Evolutionary conservation across 2,329 filamentous ascomycete species (phyloP).

Genomic region (Cercospora berteroae): DNA sequence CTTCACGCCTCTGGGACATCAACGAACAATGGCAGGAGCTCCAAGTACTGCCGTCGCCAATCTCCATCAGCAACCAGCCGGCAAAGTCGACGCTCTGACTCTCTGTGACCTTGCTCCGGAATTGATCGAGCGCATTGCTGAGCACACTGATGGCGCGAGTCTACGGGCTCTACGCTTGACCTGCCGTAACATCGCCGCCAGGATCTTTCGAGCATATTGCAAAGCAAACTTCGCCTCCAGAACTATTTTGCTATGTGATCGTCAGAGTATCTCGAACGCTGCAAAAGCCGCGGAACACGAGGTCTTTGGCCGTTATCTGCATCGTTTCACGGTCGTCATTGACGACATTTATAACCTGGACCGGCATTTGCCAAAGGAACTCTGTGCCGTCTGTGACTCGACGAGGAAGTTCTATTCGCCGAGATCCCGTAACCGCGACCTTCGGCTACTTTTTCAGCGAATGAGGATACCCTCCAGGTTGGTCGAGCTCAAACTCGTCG

Average conservation of each 20-base stretch:
- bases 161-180: neutral
- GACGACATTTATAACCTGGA: too few species aligned
- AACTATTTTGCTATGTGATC: neutral
- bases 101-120: neutral
- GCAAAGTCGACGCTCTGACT: neutral
- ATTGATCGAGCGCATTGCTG: neutral
- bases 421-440: too few species aligned
- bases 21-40: neutral
- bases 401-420: too few species aligned
- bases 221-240: neutral
- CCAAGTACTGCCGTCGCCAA: neutral
- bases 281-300: neutral
- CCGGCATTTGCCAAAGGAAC: too few species aligned
- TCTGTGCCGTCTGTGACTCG: too few species aligned
- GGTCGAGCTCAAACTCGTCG: too few species aligned
- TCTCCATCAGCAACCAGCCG: neutral
- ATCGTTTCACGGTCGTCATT: too few species aligned
- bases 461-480: too few species aligned
- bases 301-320: neutral
- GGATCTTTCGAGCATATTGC: neutral
- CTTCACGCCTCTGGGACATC: neutral
- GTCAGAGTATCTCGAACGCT: neutral
- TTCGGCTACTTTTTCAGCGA: too few species aligned
- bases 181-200: neutral
- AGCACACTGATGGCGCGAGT: neutral